A percentile compares a stretch with the other conserved stretches of the same genome.
Conservation (phyloP, 2,329 filamentous ascomycete species). For the Epichloe sibirici region DNA sequence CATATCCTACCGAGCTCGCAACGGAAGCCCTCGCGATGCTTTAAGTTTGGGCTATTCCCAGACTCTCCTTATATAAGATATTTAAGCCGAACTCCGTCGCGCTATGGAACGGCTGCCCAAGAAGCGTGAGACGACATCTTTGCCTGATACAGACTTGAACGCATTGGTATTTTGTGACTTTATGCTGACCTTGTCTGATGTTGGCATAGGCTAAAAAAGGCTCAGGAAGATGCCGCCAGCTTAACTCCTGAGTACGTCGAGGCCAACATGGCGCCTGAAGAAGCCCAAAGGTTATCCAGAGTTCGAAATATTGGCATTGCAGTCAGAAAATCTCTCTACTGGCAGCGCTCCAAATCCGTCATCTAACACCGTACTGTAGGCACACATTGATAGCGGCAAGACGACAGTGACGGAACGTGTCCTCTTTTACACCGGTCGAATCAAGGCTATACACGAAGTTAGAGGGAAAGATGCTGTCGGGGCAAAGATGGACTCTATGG, state of each 20-base stretch:
- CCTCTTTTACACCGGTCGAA: constrained; percentile 94
- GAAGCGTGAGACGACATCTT: constrained; percentile 24
- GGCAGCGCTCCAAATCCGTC: constrained; percentile 7
- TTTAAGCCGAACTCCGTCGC: constrained; percentile 22
- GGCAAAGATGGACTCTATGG: constrained; percentile 99
- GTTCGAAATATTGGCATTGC: constrained; percentile 98
- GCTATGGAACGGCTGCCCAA: constrained; percentile 24
- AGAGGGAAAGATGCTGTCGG: constrained; percentile 88
- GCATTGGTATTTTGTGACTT: background rate
- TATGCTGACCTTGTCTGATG: constrained; percentile 1
- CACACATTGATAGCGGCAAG: constrained; percentile 97
- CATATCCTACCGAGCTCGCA: constrained; percentile 21
- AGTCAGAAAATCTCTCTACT: constrained; percentile 30
- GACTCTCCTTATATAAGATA: constrained; percentile 2
- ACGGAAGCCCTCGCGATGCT: constrained; percentile 13
- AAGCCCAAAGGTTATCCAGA: constrained; percentile 63
- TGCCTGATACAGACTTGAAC: background rate
- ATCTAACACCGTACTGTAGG: constrained; percentile 34
- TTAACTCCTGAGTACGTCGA: constrained; percentile 52
- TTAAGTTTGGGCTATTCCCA: background rate
- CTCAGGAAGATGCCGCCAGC: constrained; percentile 38
- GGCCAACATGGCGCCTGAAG: constrained; percentile 67
- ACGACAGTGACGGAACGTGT: constrained; percentile 94
- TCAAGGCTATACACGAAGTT: constrained; percentile 95
- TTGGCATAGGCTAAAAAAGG: constrained; percentile 32